A percentile compares a stretch with the other conserved stretches of the same genome.
Conservation (phyloP, 192 early-diverging fungal genomes). For the Chytriomyces hyalinus region DNA sequence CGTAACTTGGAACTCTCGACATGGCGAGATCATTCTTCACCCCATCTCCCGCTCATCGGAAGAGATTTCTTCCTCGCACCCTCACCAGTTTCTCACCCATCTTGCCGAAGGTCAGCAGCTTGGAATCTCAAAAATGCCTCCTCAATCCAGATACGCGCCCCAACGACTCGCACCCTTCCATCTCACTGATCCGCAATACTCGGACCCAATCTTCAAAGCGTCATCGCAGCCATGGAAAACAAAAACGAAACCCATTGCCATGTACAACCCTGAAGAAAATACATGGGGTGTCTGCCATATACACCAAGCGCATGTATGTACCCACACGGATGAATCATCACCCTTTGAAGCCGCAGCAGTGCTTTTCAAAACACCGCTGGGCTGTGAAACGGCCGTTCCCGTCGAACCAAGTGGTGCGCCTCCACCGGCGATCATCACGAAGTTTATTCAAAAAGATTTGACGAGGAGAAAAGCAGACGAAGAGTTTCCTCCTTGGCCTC, state of each 20-base stretch:
- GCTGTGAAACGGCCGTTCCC: no score
- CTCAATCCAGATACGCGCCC: not conserved
- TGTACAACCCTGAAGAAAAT: conserved; percentile 17
- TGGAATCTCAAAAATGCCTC: not conserved
- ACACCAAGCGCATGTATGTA: no score
- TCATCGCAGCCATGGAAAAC: not conserved
- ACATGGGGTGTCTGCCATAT: not conserved
- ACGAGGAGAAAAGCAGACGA: not conserved
- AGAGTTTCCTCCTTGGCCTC: not conserved
- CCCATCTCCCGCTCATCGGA: not conserved
- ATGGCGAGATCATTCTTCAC: conserved; percentile 19
- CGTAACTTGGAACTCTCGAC: conserved; percentile 29
- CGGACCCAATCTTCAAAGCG: not conserved
- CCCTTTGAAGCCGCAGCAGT: no score
- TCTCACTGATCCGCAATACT: conserved; percentile 1
- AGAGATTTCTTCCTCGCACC: not conserved
- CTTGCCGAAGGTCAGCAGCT: not conserved
- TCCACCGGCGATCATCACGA: not conserved
- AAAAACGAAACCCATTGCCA: not conserved
- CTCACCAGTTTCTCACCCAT: not conserved
- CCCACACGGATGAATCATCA: no score
- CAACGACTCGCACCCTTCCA: conserved; percentile 29
- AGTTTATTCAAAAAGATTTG: not conserved
- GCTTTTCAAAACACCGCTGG: no score
- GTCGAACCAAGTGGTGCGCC: not conserved